Percentiles rank a stretch among this genome's conserved stretches.
Evolutionary conservation across 495 filamentous ascomycete genomes (phyloP).

Genomic region (Penicillium nucicola): DNA sequence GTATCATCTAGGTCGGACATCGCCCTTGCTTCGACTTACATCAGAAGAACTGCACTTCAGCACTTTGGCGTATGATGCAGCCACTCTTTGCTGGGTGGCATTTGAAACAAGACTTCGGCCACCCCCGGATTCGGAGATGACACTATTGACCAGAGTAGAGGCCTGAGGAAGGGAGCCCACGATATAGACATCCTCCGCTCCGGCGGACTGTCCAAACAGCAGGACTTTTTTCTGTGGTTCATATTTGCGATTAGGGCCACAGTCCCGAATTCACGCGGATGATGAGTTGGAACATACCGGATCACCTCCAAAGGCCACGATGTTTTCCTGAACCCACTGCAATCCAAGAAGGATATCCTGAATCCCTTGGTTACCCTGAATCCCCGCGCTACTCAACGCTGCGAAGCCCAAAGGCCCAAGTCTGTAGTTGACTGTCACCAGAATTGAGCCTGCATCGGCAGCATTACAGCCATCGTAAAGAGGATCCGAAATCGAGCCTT

Average conservation of each 20-base stretch:
- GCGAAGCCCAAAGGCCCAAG: constrained; percentile 25
- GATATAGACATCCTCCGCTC: constrained; percentile 27
- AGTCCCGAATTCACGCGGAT: neutral
- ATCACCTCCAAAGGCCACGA: constrained; percentile 26
- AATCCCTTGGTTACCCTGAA: constrained; percentile 20
- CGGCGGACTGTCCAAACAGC: constrained; percentile 38
- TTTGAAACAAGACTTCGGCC: neutral
- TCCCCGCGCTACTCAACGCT: constrained; percentile 16
- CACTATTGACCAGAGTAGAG: constrained; percentile 26
- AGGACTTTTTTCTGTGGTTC: constrained; percentile 25
- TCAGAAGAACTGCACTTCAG: constrained; percentile 22
- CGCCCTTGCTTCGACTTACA: constrained; percentile 10
- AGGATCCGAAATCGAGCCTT: constrained; percentile 14
- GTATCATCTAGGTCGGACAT: too few relatives aligned
- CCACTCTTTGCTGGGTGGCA: constrained; percentile 5
- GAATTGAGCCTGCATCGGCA: constrained; percentile 26
- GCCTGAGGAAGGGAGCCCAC: constrained; percentile 34
- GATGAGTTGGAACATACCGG: constrained; percentile 4
- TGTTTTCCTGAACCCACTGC: constrained; percentile 27
- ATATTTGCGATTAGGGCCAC: too few relatives aligned
- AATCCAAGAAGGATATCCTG: constrained; percentile 20
- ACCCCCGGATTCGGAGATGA: constrained; percentile 28
- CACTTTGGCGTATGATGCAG: constrained; percentile 19
- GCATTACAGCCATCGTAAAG: constrained; percentile 38
- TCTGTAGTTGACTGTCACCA: constrained; percentile 36